Conservation (phyloP, 106 monocot genomes). For the Allium sativum region DNA sequence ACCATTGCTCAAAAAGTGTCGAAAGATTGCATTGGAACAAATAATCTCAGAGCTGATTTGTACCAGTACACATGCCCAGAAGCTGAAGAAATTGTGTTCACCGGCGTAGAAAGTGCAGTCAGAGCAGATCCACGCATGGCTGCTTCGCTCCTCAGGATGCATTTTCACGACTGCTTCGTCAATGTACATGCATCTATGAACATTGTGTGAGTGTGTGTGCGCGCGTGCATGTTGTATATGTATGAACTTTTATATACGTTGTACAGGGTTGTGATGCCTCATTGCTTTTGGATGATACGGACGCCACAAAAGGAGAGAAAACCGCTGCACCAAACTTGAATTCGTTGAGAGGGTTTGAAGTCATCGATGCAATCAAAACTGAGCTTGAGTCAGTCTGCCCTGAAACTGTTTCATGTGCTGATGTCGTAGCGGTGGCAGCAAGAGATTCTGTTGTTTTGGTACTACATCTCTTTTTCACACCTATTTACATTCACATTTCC, state of each 20-base stretch:
- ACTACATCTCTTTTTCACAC: background rate
- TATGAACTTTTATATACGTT: no score
- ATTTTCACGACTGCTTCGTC: conserved; percentile 95
- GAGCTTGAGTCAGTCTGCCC: conserved; percentile 66
- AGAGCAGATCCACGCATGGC: conserved; percentile 65
- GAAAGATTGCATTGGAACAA: background rate
- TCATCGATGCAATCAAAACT: conserved; percentile 69
- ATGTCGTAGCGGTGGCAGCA: conserved; percentile 70
- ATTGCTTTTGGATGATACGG: conserved; percentile 59
- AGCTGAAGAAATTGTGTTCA: conserved; percentile 54
- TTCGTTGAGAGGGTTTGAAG: conserved; percentile 82
- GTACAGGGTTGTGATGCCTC: conserved; percentile 96
- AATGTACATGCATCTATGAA: conserved; percentile 16
- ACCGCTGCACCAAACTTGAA: conserved; percentile 67
- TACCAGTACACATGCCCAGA: conserved; percentile 48
- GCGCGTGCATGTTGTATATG: no score
- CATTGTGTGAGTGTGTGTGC: no score
- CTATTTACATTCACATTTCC: background rate
- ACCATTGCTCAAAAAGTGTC: no score
- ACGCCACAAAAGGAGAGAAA: conserved; percentile 50
- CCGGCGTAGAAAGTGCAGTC: conserved; percentile 33
- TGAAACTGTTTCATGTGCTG: conserved; percentile 68
- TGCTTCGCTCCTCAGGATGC: conserved; percentile 91
- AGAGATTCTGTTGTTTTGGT: conserved; percentile 66
- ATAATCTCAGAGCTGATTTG: conserved; percentile 9